These are phyloP conservation scores for Plantago elongata DNA, from an alignment of 257 asterid species.

Conservation along the genomic window DNA sequence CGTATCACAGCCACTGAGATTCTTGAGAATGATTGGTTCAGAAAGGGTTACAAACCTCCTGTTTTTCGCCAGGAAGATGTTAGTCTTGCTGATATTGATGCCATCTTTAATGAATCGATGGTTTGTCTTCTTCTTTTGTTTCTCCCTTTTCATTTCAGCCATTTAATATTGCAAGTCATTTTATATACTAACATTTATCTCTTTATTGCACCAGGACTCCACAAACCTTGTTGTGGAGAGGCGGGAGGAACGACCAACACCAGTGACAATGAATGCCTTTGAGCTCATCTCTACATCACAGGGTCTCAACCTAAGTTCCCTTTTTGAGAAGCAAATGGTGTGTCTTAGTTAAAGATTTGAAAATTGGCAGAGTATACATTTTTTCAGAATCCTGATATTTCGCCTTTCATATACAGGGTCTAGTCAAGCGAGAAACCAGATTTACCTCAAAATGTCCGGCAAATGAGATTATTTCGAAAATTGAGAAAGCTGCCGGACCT, in stretches of 20 bases:
- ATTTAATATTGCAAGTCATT: not conserved
- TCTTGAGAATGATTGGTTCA: conserved; percentile 91
- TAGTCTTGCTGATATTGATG: conserved; percentile 78
- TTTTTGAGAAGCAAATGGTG: conserved; percentile 93
- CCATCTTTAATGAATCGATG: conserved; percentile 54
- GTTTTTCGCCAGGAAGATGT: conserved; percentile 71
- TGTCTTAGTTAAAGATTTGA: conserved; percentile 2
- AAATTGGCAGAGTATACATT: not conserved
- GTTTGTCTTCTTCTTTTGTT: conserved; percentile 36
- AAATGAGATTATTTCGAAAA: conserved; percentile 64
- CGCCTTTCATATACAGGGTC: conserved; percentile 39
- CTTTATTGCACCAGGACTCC: conserved; percentile 41
- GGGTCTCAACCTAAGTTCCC: conserved; percentile 87
- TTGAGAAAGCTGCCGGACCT: conserved; percentile 64
- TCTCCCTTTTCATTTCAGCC: not conserved
- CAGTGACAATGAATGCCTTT: conserved; percentile 88
- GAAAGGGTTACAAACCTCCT: conserved; percentile 83
- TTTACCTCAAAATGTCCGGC: conserved; percentile 70
- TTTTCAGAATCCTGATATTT: not conserved
- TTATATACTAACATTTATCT: not conserved
- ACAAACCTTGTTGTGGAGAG: conserved; percentile 84
- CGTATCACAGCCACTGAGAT: conserved; percentile 72
- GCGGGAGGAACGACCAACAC: conserved; percentile 59
- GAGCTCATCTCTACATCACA: conserved; percentile 96
- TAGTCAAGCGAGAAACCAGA: conserved; percentile 70